Evolutionary conservation across 495 filamentous ascomycete genomes (phyloP), one percentile per base, ranked within the genome.

Genomic region (Penicillium manginii): DNA sequence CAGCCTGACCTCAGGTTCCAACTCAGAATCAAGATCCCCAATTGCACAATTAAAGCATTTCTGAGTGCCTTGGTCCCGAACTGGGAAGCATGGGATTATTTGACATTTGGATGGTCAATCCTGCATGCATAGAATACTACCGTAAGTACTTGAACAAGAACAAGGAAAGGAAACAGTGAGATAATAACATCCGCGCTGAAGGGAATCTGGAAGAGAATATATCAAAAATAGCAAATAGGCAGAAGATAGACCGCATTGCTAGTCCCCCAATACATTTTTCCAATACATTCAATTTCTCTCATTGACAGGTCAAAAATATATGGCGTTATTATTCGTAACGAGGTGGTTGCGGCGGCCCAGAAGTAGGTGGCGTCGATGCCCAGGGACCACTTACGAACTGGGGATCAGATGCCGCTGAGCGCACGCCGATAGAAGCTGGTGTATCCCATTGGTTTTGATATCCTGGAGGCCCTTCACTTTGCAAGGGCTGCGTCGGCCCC

Each of bases 351-450:
- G 42, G 32, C 9, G 52, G 53, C 0, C 57, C 61, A 9, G 58
- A 48, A 33, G 50, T 48, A 33, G 65, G 65, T 10, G 62, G 62
- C 10, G 56, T 60, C 6, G 55, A 56, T 1, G 60, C 64, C 67
- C 65, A 70, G 10, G 65, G 65, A 12, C 65, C 67, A 50, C 65
- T 70, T n/a, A 68, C 53, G 45, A 68, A 70, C 15, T 64, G 65
- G 4, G 62, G 42, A 54, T 63, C 62, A 0, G 60, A 64, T 6
- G 47, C 32, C 32, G 54, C 57, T 9, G 43, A 54, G 7, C 60
- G 55, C 11, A 52, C 55, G 29, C 45, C 14, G 8, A 7, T 23
- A 2, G 39, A 10, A 22, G 22, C n/a, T 12, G 54, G 3, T n/a
- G 19, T 35, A 1, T 17, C n/a, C 46, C 26, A 47, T 21, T 58